phyloP scores from a whole-genome alignment of 2,329 filamentous ascomycete species.

The Lachnellula willkommii region DNA sequence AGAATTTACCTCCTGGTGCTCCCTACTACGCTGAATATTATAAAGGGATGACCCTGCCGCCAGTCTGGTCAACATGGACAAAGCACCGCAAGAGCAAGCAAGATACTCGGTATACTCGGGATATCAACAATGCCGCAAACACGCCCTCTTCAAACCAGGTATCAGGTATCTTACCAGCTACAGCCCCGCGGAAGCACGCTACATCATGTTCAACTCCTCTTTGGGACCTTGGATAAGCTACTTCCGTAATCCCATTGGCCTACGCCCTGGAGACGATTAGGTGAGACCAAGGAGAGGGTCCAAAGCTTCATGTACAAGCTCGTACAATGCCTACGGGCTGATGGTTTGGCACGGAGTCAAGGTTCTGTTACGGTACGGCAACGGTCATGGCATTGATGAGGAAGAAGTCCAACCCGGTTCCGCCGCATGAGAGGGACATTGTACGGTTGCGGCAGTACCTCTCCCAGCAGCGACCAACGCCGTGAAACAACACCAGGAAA shows the following conservation, averaged over 20 bases:
- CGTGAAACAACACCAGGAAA: conserved; percentile 15
- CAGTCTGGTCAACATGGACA: too few species aligned
- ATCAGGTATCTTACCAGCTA: too few species aligned
- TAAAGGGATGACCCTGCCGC: too few species aligned
- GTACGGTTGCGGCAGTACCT: neutral
- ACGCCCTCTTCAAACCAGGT: too few species aligned
- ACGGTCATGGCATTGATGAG: neutral
- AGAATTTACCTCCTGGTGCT: too few species aligned
- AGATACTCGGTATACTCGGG: too few species aligned
- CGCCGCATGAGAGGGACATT: conserved; percentile 4
- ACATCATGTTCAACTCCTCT: neutral
- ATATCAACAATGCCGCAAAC: too few species aligned
- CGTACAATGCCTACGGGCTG: conserved; percentile 1
- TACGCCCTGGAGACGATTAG: neutral
- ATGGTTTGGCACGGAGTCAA: conserved; percentile 4
- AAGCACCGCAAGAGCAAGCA: too few species aligned
- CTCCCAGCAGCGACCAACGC: conserved; percentile 3
- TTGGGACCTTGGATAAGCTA: too few species aligned
- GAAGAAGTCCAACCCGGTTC: conserved; percentile 1
- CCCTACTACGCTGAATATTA: too few species aligned
- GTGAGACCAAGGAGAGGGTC: neutral
- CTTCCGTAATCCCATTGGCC: neutral
- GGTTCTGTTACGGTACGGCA: neutral
- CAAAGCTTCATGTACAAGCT: neutral
- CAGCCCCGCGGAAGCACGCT: neutral